Base-by-base conservation (phyloP, 495 filamentous ascomycete species). In the Elaphomyces granulatus region DNA sequence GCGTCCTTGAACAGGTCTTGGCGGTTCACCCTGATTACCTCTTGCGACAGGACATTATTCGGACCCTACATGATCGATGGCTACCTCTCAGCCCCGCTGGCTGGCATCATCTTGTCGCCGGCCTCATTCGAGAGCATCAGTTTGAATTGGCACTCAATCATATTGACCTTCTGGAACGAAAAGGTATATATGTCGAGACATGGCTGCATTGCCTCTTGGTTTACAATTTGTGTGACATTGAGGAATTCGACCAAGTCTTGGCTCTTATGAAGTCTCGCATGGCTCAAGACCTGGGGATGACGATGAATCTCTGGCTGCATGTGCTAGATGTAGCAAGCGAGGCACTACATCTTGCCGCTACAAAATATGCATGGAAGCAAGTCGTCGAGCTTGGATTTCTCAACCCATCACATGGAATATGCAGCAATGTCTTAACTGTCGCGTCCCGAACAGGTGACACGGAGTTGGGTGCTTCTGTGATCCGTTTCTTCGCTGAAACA, bases 1-100 rank as follows among this genome's bases (percentile, higher is more conserved):
- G 1, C 20, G 10, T 30, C 9, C 16, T 41, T 32, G 19, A n/a
- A 18, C 38, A 87, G 75, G 74, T 74, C 4, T 72, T 87, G 16
- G 75, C 84, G 10, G 74, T 92, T 16, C 87, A 94, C 55, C 87
- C 88, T 1, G 78, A 95, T 55, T 87, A 90, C 45, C 32, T 86
- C 1, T 64, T 87, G 8, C 78, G 86, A 16, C 64, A 68, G 26
- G 64, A 78, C 20, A 64, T 93, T n/a, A 57, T 96, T 17, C 53
- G 66, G 32, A 75, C 75, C 15, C 60, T 74, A 32, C 71, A 72
- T 50, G 65, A 73, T 41, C 60, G 76, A 44, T 90, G 83, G 80
- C 71, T 83, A 32, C 59, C 63, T 2, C 53, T 92, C 17, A 75
- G 68, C 4, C 64, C 66, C 7, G 66, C 74, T 15, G 84, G 77